Conservation (phyloP, 257 asterid species). For the Solanum appendiculatum region DNA sequence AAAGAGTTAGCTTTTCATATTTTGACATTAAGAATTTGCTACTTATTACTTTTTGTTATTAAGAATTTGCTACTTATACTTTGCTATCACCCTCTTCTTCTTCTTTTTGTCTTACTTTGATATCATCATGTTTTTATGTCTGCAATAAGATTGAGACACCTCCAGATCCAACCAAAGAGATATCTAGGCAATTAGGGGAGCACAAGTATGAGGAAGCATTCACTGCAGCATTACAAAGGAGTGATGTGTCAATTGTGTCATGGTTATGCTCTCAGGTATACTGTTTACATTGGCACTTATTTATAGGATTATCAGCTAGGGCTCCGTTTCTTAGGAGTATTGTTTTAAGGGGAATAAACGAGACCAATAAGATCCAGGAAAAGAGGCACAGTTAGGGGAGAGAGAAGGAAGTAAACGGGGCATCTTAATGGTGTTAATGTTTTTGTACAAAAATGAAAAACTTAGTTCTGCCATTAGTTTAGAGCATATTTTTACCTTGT, state of each 20-base stretch:
- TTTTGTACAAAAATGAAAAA: neutral
- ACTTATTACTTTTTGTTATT: neutral
- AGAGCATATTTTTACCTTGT: neutral
- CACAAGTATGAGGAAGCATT: slow-evolving; percentile 90
- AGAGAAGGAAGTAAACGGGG: neutral
- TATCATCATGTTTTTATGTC: neutral
- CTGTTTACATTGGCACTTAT: neutral
- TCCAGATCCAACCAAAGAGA: slow-evolving; percentile 88
- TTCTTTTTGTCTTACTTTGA: neutral
- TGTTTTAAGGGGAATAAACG: neutral
- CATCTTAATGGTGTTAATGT: neutral
- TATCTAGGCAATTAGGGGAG: slow-evolving; percentile 72
- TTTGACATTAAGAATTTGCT: neutral
- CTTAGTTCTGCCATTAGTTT: neutral
- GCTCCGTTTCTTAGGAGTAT: neutral
- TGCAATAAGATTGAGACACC: slow-evolving; percentile 70
- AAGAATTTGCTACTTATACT: neutral
- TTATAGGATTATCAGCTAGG: neutral
- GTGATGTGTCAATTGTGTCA: slow-evolving; percentile 76
- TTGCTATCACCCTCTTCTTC: neutral
- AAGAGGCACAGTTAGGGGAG: neutral
- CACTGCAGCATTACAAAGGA: slow-evolving; percentile 77
- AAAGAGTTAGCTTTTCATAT: neutral
- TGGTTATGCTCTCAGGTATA: slow-evolving; percentile 96
- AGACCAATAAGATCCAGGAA: neutral